Percentiles rank a stretch among this genome's conserved stretches.
phyloP scores from a whole-genome alignment of 2,329 filamentous ascomycete genomes.

The Calonectria montana region DNA sequence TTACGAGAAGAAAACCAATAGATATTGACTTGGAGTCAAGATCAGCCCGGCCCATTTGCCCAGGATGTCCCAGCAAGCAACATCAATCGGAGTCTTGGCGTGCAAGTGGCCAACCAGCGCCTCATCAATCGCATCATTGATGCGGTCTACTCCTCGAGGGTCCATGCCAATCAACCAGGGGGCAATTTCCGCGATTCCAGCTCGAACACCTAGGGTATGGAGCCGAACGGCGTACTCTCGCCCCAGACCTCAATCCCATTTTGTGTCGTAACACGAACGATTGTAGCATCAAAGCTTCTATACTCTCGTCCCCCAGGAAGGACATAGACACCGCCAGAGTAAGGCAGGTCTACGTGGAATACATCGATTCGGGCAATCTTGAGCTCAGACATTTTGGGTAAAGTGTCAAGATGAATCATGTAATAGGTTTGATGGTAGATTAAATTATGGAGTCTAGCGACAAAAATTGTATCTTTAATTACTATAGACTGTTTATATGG shows the following conservation, averaged over 20 bases:
- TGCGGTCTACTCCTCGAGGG: slow-evolving; percentile 29
- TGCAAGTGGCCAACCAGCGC: slow-evolving; percentile 28
- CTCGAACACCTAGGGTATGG: slow-evolving; percentile 32
- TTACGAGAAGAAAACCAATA: too few relatives aligned
- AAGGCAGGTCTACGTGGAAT: slow-evolving; percentile 29
- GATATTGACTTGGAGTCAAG: too few relatives aligned
- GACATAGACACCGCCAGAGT: slow-evolving; percentile 29
- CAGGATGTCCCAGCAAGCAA: slow-evolving; percentile 37
- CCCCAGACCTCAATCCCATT: slow-evolving; percentile 36
- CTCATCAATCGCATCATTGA: slow-evolving; percentile 34
- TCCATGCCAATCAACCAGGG: slow-evolving; percentile 29
- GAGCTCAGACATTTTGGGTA: slow-evolving; percentile 35
- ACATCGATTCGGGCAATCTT: slow-evolving; percentile 34
- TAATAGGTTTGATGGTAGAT: not conserved
- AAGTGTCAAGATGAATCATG: not conserved
- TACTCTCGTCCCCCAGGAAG: slow-evolving; percentile 31
- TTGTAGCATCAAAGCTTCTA: slow-evolving; percentile 30
- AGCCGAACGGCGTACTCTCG: slow-evolving; percentile 35
- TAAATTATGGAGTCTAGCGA: not conserved
- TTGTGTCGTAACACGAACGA: slow-evolving; percentile 34
- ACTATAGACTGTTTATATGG: not conserved
- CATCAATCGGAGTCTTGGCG: slow-evolving; percentile 31
- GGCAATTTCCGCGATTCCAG: slow-evolving; percentile 29
- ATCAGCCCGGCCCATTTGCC: slow-evolving; percentile 31
- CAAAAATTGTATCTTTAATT: not conserved